A percentile compares a stretch with the other conserved stretches of the same genome.
phyloP scores from a whole-genome alignment of 2,329 filamentous ascomycete genomes.

The Phymatotrichopsis omnivora region DNA sequence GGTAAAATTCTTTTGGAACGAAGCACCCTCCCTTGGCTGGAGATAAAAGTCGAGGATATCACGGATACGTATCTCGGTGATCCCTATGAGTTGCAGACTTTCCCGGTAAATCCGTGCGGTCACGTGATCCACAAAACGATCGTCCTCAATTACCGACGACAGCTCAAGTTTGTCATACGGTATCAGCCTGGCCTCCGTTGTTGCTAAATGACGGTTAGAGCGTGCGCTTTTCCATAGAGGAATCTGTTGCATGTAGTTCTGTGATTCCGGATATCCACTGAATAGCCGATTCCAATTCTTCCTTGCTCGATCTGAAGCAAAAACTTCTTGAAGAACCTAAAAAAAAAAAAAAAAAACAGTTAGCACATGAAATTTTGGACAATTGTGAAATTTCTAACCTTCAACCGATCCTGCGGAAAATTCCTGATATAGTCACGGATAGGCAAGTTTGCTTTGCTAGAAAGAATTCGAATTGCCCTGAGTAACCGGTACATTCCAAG shows the following conservation, averaged over 20 bases:
- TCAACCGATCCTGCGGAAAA: background rate
- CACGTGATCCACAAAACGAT: constrained; percentile 24
- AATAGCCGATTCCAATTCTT: no score
- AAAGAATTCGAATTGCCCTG: constrained; percentile 3
- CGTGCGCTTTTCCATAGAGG: constrained; percentile 20
- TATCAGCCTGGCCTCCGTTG: constrained; percentile 21
- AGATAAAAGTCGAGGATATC: no score
- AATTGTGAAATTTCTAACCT: background rate
- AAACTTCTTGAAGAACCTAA: no score
- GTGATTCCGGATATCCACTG: background rate
- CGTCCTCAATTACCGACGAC: constrained; percentile 27
- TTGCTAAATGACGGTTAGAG: constrained; percentile 7
- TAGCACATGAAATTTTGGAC: no score
- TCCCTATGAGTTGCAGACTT: no score
- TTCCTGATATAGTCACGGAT: background rate
- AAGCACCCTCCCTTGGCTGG: no score
- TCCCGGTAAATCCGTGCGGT: constrained; percentile 14
- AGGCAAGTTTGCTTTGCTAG: background rate
- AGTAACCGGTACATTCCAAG: constrained; percentile 6
- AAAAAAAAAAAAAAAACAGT: no score
- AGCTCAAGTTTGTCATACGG: constrained; percentile 24
- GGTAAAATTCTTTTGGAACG: no score
- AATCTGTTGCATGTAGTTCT: constrained; percentile 6
- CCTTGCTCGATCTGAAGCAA: no score
- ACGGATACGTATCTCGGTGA: no score